Evolutionary conservation across 441 rosid species (phyloP), one percentile per base, ranked within the genome.

Genomic region (Kokia cookei): DNA sequence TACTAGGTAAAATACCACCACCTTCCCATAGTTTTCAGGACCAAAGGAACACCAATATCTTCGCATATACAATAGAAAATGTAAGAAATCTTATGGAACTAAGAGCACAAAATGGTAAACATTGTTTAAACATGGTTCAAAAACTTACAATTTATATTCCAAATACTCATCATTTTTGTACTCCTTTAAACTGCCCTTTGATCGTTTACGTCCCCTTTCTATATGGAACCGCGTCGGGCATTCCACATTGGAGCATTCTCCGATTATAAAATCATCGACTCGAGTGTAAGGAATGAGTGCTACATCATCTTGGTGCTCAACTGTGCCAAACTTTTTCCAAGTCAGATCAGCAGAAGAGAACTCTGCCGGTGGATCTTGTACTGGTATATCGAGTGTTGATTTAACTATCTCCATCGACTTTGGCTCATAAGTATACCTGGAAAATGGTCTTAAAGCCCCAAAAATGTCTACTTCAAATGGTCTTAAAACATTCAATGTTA

Each of bases 1-100:
- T 82, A 82, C 98, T 95, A 37, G 99, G 99, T 47, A 93, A 84
- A 62, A 90, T 82, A 40, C 82, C 83, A 73, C 99, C 98, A 75
- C 97, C 98, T 88, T 95, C 96, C 98, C 98, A 72, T 95, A 91
- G 86, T 93, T 91, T 86, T 95, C 99, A 69, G 99, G 97, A 66
- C 99, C 99, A 74, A 93, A 91, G 15, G 98, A 95, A 64, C 98
- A 95, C 97, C 97, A 93, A 84, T 95, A 93, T 86, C 99, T 92
- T 69, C 35, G 67, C 15, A 69, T 59, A 68, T 24, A 32, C 15
- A 3, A 19, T 50, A 1, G 12, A 26, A 42, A 2, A 22, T 8
- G 7, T 40, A 29, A 1, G 53, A 40, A 27, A 14, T 61, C 19
- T 15, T 27, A 13, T 19, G 60, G 22, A 73, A 73, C 7, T 15